These are phyloP conservation scores for Argentina anserina DNA, from an alignment of 306 rosid species.

Conservation along the genomic window DNA sequence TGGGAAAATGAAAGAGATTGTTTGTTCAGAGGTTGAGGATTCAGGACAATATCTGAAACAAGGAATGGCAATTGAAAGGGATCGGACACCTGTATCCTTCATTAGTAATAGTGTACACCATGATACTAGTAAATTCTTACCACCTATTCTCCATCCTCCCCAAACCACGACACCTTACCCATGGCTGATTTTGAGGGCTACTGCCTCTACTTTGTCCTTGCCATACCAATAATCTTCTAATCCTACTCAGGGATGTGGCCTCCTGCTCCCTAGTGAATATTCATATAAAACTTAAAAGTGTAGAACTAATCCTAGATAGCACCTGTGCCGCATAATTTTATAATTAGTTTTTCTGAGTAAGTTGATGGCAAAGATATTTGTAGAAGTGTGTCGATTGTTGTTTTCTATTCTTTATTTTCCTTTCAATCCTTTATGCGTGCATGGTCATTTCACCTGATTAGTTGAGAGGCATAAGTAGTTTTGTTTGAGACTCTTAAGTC, in stretches of 20 bases:
- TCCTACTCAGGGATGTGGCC: not conserved
- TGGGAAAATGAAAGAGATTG: not conserved
- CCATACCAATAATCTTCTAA: not conserved
- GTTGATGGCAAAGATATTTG: not conserved
- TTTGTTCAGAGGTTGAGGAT: not conserved
- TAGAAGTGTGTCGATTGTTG: not conserved
- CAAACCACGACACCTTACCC: not conserved
- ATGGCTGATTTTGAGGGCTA: not conserved
- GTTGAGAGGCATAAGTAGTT: not conserved
- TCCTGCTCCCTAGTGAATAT: not conserved
- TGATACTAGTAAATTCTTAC: not conserved
- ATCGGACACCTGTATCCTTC: not conserved
- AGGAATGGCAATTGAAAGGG: not conserved
- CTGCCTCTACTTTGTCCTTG: not conserved
- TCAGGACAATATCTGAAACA: not conserved
- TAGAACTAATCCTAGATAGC: constrained; percentile 1
- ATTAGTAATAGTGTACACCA: not conserved
- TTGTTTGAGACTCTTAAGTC: not conserved
- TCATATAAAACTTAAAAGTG: not conserved
- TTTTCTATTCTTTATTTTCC: not conserved
- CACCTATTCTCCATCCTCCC: not conserved
- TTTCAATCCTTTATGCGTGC: not conserved
- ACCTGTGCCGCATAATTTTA: not conserved
- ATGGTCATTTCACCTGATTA: not conserved
- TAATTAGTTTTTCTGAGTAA: not conserved